These are phyloP conservation scores for Sphagnum magellanicum DNA, from an alignment of 228 moss, liverwort and hornwort species.

Conservation along the genomic window DNA sequence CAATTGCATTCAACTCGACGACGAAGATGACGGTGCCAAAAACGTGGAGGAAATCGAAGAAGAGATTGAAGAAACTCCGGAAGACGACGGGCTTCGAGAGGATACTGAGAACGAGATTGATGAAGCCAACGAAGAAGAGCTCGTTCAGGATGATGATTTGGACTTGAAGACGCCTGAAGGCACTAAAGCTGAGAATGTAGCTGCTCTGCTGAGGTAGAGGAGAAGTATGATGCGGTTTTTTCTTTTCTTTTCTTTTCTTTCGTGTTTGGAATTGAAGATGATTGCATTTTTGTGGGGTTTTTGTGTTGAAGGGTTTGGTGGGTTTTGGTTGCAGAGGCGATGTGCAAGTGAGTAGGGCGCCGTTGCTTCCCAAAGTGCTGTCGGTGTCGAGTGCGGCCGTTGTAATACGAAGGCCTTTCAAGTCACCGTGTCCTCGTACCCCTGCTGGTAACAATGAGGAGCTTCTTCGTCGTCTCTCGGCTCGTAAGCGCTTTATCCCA, in stretches of 20 bases:
- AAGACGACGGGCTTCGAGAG: slow-evolving; percentile 22
- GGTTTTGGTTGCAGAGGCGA: slow-evolving; percentile 52
- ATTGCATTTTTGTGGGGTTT: background rate
- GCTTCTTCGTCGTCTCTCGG: slow-evolving; percentile 75
- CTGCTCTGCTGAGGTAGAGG: slow-evolving; percentile 71
- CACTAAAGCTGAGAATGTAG: slow-evolving; percentile 88
- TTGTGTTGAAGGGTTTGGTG: background rate
- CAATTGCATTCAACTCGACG: background rate
- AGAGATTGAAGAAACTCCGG: background rate
- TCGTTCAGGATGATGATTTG: slow-evolving; percentile 9
- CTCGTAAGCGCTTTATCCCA: slow-evolving; percentile 87
- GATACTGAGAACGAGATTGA: slow-evolving; percentile 22
- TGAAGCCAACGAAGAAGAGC: slow-evolving; percentile 17
- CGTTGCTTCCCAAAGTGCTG: slow-evolving; percentile 81
- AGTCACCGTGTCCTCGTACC: slow-evolving; percentile 70
- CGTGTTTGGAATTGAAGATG: background rate
- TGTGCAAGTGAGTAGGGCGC: slow-evolving; percentile 73
- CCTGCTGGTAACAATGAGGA: slow-evolving; percentile 49
- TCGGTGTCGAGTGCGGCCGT: slow-evolving; percentile 79
- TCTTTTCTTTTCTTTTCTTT: background rate
- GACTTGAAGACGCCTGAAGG: slow-evolving; percentile 16
- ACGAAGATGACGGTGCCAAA: background rate
- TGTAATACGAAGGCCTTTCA: slow-evolving; percentile 81
- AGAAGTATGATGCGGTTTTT: background rate
- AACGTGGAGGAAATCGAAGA: background rate